Evolutionary conservation across 352 stramenopile species (phyloP), one percentile per base, ranked within the genome.

Genomic region (Globisporangium spinosum): DNA sequence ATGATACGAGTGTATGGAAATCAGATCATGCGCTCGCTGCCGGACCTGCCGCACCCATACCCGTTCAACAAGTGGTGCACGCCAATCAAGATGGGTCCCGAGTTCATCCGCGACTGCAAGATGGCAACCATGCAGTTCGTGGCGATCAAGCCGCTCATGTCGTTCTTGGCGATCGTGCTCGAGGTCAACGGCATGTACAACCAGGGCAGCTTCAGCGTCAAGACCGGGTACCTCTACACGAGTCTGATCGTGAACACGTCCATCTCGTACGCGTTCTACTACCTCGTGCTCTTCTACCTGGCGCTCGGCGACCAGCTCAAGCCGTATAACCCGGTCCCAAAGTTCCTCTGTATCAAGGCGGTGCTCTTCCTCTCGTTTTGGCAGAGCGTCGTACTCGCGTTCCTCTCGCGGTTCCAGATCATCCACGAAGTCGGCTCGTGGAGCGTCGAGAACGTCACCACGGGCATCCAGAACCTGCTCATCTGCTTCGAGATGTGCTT

Each of bases 401-500:
- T 96, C 63, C 83, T 98, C 56, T 94, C 88, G 32, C 83, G 87
- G 3, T 91, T 97, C 67, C 74, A 94, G 62, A 89, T 97, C 58
- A 94, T 98, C 49, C 90, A 97, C 64, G 79, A 96, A 43, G 78
- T 98, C n/a, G 91, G 91, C 22, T 91, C 83, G 0, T 98, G 93
- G 93, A 98, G 89, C 38, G 87, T 95, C 1, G 94, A 98, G 74
- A 97, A 98, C 74, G 94, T 99, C 64, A 96, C 94, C 7, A 98
- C 97, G 58, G 97, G 94, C 61, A 91, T 99, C 61, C 97, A 99
- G 75, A 99, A 99, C 73, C 90, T 99, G 67, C 88, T 99, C 29
- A 99, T 99, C 77, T 99, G 98, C 80, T 91, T 99, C 56, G 97
- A 99, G 80, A 99, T 99, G 98, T 94, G 98, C 58, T 87, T 99